Evolutionary conservation across 345 rosid species (phyloP), one percentile per base, ranked within the genome.

Genomic region (Salix suchowensis): DNA sequence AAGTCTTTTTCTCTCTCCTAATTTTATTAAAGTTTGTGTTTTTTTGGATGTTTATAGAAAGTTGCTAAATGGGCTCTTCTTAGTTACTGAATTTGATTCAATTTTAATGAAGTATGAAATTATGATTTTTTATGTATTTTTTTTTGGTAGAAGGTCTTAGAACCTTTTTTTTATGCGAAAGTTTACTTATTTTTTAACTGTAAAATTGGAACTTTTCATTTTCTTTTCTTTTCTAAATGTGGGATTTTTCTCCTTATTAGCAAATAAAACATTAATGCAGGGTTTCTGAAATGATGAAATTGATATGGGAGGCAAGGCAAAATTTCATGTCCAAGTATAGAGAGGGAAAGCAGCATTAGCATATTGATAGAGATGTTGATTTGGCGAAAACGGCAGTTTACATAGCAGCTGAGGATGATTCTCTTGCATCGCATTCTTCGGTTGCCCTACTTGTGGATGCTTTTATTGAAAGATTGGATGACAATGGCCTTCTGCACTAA

Each of bases 351-450:
- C 2, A 91, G 94, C 75, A 89, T 91, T 70, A 67, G 84, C 80
- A 88, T 91, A 32, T 32, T 70, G 89, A 87, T 70, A 83, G 84
- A 81, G 26, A 86, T 60, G 87, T 89, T 81, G 92, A 89, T 84
- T 77, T 89, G 70, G 89, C 78, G 28, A 86, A 82, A 81, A 73
- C 87, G 6, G 91, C 92, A 4, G 90, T 91, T 65, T 83, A 76
- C 73, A 75, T 91, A 62, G 92, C 89, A 13, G 94, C 92, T 5
- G 94, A 91, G 85, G 94, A 89, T 78, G 94, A 88, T 82, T 84
- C 94, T 10, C 86, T 89, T 1, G 64, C 89, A 40, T 88, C 89
- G 0, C 92, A 91, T 44, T 91, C 95, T 10, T 88, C 95, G 0
- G 95, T 85, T 48, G 84, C 89, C 14, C 81, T 91, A 62, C 95